phyloP scores from a whole-genome alignment of 148 eudicot genomes.

The Fagopyrum tataricum region DNA sequence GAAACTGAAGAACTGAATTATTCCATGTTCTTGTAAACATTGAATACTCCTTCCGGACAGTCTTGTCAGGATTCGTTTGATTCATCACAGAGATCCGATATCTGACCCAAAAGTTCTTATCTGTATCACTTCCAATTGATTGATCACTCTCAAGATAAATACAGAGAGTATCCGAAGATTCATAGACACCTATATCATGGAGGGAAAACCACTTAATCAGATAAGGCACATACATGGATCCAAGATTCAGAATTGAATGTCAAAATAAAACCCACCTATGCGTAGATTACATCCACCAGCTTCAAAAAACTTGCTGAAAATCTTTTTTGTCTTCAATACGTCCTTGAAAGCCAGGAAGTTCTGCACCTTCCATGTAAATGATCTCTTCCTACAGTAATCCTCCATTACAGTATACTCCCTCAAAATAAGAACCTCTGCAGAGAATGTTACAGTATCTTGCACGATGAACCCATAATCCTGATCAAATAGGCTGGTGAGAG shows the following conservation, averaged over 20 bases:
- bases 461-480: conserved; percentile 97
- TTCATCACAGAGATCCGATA: conserved; percentile 93
- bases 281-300: conserved; percentile 99
- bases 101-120: conserved; percentile 96
- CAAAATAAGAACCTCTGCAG: conserved; percentile 92
- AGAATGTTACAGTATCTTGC: conserved; percentile 78
- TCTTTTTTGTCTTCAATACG: conserved; percentile 94
- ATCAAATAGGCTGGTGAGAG: conserved; percentile 92
- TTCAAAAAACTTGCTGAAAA: conserved; percentile 96
- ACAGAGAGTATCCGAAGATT: conserved; percentile 96
- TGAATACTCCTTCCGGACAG: conserved; percentile 97
- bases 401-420: conserved; percentile 48
- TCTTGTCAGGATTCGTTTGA: conserved; percentile 81
- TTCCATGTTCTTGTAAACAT: conserved; percentile 98
- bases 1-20: conserved; percentile 95
- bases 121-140: conserved; percentile 78
- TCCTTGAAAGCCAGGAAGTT: conserved; percentile 94
- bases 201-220: conserved; percentile 11
- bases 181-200: conserved; percentile 76
- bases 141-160: conserved; percentile 98
- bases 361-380: conserved; percentile 97
- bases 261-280: conserved; percentile 43
- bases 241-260: conserved; percentile 13
- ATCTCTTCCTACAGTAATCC: conserved; percentile 38
- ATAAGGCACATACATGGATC: conserved; percentile 10